Evolutionary conservation across 1,139 yeast species (phyloP).

Genomic region (Pichia sp.): DNA sequence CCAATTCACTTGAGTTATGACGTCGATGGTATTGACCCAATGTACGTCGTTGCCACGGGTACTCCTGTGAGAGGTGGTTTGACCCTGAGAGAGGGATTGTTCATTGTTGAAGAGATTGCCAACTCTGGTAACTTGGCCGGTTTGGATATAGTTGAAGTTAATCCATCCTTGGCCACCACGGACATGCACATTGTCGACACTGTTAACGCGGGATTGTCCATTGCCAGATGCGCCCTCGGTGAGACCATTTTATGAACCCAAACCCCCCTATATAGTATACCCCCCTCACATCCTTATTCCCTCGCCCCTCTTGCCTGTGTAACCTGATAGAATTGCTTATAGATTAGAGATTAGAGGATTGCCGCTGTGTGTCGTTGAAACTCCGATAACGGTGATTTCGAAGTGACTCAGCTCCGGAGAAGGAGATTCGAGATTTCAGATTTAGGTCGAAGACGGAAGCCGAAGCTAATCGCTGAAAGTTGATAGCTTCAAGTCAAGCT

Average conservation of each 20-base stretch:
- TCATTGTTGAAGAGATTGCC: conserved; percentile 86
- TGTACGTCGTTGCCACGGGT: conserved; percentile 94
- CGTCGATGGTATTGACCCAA: conserved; percentile 95
- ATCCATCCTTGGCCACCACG: conserved; percentile 79
- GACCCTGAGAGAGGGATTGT: conserved; percentile 89
- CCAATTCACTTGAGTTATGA: conserved; percentile 93
- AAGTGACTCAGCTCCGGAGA: not conserved
- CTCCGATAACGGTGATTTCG: not conserved
- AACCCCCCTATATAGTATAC: not conserved
- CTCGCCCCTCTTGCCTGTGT: no score
- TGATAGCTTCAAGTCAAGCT: no score
- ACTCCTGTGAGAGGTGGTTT: conserved; percentile 97
- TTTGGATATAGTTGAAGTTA: conserved; percentile 88
- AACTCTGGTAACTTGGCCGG: conserved; percentile 81
- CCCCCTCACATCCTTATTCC: no score
- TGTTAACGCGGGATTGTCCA: conserved; percentile 81
- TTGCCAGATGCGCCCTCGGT: conserved; percentile 92
- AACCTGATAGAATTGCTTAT: no score
- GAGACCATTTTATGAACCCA: conserved; percentile 54
- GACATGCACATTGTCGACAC: conserved; percentile 79
- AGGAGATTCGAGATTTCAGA: not conserved
- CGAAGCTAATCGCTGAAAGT: no score
- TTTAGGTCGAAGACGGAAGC: no score
- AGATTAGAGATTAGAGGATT: no score
- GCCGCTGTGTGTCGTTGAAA: not conserved